Evolutionary conservation across 2,329 filamentous ascomycete genomes (phyloP).

Genomic region (Microcyclosporella mali): DNA sequence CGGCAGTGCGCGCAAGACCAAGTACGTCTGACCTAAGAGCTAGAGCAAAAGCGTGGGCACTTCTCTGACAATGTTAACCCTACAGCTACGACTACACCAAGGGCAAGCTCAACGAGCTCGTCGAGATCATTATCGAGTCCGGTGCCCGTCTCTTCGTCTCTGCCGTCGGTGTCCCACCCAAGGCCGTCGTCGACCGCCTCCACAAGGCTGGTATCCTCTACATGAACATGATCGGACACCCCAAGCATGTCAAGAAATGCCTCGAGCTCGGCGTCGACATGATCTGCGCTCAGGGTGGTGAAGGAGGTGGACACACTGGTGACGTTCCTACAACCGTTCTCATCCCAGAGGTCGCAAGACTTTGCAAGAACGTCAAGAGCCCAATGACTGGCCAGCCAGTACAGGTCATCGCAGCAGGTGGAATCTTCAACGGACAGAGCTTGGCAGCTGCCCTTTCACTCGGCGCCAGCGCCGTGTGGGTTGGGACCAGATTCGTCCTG

Average conservation of each 20-base stretch:
- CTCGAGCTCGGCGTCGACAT: conserved; percentile 87
- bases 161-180: conserved; percentile 88
- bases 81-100: conserved; percentile 98
- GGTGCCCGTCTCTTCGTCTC: conserved; percentile 92
- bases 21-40: conserved; percentile 45
- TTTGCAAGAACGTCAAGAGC: conserved; percentile 73
- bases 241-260: conserved; percentile 97
- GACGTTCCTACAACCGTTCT: conserved; percentile 87
- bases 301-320: conserved; percentile 75
- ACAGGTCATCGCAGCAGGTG: conserved; percentile 87
- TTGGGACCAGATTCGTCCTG: conserved; percentile 92
- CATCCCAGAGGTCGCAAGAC: conserved; percentile 83
- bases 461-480: conserved; percentile 88
- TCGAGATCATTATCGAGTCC: conserved; percentile 88
- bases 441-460: conserved; percentile 88
- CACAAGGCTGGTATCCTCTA: conserved; percentile 84
- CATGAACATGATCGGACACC: conserved; percentile 99
- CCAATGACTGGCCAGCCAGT: conserved; percentile 82
- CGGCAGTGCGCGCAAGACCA: conserved; percentile 89
- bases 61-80: conserved; percentile 9
- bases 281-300: conserved; percentile 96
- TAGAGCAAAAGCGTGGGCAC: not conserved
- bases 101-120: conserved; percentile 86
- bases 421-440: conserved; percentile 86
- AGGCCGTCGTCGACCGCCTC: conserved; percentile 79